Evolutionary conservation across 768 basidiomycete genomes (phyloP).

Genomic region (Trametes elegans): DNA sequence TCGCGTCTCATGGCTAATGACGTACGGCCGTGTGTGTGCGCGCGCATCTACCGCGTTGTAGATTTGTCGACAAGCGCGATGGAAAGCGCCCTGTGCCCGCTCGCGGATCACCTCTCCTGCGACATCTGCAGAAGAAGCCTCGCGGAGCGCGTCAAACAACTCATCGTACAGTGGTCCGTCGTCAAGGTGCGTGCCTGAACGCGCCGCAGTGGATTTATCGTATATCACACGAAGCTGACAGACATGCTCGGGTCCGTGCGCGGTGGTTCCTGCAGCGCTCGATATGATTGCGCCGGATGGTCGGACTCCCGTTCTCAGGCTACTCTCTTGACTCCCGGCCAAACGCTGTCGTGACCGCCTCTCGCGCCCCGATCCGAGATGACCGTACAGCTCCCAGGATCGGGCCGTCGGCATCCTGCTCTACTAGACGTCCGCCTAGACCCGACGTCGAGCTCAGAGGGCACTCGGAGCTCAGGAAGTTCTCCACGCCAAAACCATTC

Average conservation of each 20-base stretch:
- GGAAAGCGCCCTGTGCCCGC: slow-evolving; percentile 67
- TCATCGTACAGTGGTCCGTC: slow-evolving; percentile 74
- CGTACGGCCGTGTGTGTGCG: no score
- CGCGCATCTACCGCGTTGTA: slow-evolving; percentile 32
- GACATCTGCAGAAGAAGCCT: slow-evolving; percentile 64
- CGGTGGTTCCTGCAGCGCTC: slow-evolving; percentile 1
- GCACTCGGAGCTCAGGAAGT: no score
- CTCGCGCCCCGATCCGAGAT: background rate
- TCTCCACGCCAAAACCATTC: no score
- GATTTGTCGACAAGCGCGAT: slow-evolving; percentile 73
- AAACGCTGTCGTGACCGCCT: background rate
- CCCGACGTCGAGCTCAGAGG: no score
- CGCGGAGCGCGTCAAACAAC: slow-evolving; percentile 61
- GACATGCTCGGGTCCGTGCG: background rate
- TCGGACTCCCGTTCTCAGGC: background rate
- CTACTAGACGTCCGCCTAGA: background rate
- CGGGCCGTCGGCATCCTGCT: background rate
- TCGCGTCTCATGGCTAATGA: background rate
- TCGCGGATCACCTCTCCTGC: slow-evolving; percentile 68
- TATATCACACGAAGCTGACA: background rate
- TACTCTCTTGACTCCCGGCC: background rate
- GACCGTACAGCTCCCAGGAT: background rate
- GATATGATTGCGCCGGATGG: background rate
- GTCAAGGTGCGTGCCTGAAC: slow-evolving; percentile 56
- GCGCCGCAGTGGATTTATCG: no score